Conservation (phyloP, 441 rosid genomes). For the Euphorbia schlechtendalii region DNA sequence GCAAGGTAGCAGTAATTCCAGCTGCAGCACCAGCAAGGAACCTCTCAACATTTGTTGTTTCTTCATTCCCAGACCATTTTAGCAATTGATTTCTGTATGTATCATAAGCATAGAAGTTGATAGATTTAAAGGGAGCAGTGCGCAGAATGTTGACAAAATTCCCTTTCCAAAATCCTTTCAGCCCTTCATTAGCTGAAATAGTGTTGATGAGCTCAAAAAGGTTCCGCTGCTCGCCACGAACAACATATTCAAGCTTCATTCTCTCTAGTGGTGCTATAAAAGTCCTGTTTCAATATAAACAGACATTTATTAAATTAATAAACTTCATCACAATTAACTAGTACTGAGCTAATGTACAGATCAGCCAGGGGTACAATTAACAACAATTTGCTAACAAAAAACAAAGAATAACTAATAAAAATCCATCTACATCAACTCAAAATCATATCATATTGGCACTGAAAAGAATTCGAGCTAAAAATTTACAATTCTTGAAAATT, state of each 20-base stretch:
- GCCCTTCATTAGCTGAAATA: conserved; percentile 60
- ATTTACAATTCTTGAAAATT: too few species aligned
- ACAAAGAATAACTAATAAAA: neutral
- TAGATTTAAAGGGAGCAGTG: conserved; percentile 91
- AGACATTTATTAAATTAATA: neutral
- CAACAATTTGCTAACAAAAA: neutral
- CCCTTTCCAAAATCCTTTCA: conserved; percentile 92
- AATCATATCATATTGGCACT: neutral
- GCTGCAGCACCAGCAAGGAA: conserved; percentile 91
- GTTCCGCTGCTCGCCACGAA: conserved; percentile 60
- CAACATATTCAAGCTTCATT: conserved; percentile 79
- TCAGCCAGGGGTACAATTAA: neutral
- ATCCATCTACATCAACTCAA: neutral
- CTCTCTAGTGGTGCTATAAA: conserved; percentile 86
- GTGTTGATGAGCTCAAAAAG: conserved; percentile 53
- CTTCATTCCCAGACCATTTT: conserved; percentile 60
- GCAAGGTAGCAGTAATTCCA: conserved; percentile 78
- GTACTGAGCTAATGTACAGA: neutral
- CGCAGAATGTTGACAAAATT: conserved; percentile 81
- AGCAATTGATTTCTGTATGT: conserved; percentile 62
- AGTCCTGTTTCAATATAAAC: conserved; percentile 46
- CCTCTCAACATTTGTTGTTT: conserved; percentile 70
- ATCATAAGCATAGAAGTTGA: conserved; percentile 89
- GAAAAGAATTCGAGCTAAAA: too few species aligned
- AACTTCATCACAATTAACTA: neutral